Evolutionary conservation across 208 protist genomes (phyloP).

Genomic region (Acanthamoeba castellanii): DNA sequence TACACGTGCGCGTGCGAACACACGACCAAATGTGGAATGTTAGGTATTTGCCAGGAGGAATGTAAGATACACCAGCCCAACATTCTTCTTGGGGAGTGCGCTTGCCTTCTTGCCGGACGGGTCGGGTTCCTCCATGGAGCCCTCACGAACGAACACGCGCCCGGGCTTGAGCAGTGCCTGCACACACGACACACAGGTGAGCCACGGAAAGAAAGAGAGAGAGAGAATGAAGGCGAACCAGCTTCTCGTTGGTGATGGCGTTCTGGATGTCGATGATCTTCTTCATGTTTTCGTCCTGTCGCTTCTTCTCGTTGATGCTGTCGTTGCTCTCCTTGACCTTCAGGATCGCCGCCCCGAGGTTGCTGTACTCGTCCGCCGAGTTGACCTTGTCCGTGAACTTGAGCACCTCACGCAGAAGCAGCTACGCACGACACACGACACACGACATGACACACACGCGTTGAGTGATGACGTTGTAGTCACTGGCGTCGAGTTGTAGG

Average conservation of each 20-base stretch:
- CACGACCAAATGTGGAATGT: no score
- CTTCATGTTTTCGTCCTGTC: slow-evolving; percentile 57
- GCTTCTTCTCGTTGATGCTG: slow-evolving; percentile 70
- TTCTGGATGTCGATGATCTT: slow-evolving; percentile 67
- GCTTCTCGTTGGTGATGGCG: slow-evolving; percentile 19
- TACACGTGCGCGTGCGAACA: background rate
- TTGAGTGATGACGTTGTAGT: no score
- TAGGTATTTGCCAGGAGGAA: no score
- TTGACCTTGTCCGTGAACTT: slow-evolving; percentile 48
- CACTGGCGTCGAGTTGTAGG: no score
- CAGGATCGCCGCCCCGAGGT: background rate
- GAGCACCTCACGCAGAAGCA: slow-evolving; percentile 30
- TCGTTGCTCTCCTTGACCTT: slow-evolving; percentile 64
- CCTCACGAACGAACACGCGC: background rate
- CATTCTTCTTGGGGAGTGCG: no score
- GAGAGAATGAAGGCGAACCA: background rate
- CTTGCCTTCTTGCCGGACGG: background rate
- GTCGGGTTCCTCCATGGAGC: slow-evolving; percentile 42
- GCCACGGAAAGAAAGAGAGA: background rate
- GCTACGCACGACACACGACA: background rate
- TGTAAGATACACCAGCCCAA: no score
- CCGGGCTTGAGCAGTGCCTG: slow-evolving; percentile 31
- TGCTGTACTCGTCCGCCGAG: slow-evolving; percentile 2
- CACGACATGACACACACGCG: no score
- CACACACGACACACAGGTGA: background rate